A percentile compares a stretch with the other conserved stretches of the same genome.
Evolutionary conservation across 768 basidiomycete species (phyloP).

Genomic region (Peribolospora baueri): DNA sequence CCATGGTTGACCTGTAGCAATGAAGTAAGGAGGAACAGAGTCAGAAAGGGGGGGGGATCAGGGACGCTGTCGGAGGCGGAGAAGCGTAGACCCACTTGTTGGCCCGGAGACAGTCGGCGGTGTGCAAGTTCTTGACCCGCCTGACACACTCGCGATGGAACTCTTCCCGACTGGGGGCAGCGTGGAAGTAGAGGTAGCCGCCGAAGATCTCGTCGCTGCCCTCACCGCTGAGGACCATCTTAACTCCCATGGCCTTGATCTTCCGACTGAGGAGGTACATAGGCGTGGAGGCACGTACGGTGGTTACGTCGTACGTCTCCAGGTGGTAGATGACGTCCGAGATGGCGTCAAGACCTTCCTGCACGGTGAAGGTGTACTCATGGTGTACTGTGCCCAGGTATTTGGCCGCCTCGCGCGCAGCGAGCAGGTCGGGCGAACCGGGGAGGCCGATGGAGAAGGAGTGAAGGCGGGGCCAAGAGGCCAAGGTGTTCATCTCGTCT

Average conservation of each 20-base stretch:
- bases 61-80: background rate
- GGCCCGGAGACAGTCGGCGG: constrained; percentile 84
- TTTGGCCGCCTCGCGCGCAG: constrained; percentile 76
- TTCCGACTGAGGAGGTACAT: constrained; percentile 97
- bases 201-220: constrained; percentile 95
- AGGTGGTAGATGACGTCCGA: constrained; percentile 95
- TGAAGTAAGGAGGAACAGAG: constrained; percentile 1
- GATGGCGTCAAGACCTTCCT: constrained; percentile 90
- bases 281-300: constrained; percentile 86
- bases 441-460: constrained; percentile 93
- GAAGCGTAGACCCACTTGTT: constrained; percentile 46
- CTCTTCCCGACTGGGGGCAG: constrained; percentile 60
- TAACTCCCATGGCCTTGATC: constrained; percentile 99
- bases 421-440: constrained; percentile 80
- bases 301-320: constrained; percentile 97
- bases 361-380: constrained; percentile 91
- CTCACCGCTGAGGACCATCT: constrained; percentile 97
- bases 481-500: constrained; percentile 30
- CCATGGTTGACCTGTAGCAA: constrained; percentile 67
- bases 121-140: constrained; percentile 92
- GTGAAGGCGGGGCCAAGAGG: constrained; percentile 84
- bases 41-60: background rate
- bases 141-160: constrained; percentile 90
- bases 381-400: constrained; percentile 89
- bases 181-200: constrained; percentile 98